Evolutionary conservation across 768 basidiomycete species (phyloP), one percentile per base, ranked within the genome.

Genomic region (Udeniomyces megalosporus): DNA sequence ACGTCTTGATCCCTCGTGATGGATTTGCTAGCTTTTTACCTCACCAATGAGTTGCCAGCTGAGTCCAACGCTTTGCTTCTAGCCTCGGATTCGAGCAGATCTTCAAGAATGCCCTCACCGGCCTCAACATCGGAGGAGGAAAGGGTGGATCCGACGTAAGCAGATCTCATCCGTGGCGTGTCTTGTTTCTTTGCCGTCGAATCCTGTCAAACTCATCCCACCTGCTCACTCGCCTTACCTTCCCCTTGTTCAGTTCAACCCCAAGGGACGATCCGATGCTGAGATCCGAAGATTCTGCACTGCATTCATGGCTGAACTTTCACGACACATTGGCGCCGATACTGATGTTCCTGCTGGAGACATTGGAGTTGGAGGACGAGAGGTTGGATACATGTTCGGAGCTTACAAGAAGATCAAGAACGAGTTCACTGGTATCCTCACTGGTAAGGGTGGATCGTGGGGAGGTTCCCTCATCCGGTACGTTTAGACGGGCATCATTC

Each of bases 51-150:
- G 38, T 8, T 17, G 42, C n/a, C 42, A 44, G 35, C 22, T 28
- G 22, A 6, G 26, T 35, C 29, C 58, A 17, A 50, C 26, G 14
- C 20, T 32, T 26, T 2, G 31, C 32, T n/a, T 12, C 45, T 60
- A 72, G 71, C 81, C 80, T 86, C 67, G 84, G 84, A 49, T 84
- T 85, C 74, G 84, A 86, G 75, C 84, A 86, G 73, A 82, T 79
- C 65, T 85, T 85, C 80, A 85, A 85, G 75, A 85, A 86, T 74
- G 84, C 84, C 42, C 77, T 86, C 29, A 85, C 84, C 15, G 84
- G 84, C 34, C 76, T 85, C 59, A 80, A 76, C 74, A 85, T 85
- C 83, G 84, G 84, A 67, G 84, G 84, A 67, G 84, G 82, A 64
- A 86, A 86, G 76, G 84, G 84, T 74, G 84, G 84, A 44, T 52